These are phyloP conservation scores for Amanita polypyramis DNA, from an alignment of 768 basidiomycete genomes.

Conservation along the genomic window DNA sequence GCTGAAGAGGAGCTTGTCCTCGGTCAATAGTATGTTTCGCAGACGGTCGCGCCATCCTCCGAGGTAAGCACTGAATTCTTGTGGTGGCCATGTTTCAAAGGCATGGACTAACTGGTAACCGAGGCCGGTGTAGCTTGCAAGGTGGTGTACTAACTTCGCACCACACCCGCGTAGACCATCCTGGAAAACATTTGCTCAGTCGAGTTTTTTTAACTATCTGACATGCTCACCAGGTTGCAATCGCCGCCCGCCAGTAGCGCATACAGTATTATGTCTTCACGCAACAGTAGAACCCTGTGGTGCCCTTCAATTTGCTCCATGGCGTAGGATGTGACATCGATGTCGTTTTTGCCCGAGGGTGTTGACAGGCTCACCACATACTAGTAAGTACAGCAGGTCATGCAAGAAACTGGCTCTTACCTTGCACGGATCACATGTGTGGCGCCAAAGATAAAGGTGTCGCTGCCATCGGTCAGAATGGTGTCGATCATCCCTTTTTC, in stretches of 20 bases:
- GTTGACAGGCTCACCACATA: neutral
- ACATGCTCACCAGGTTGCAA: neutral
- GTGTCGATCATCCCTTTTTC: neutral
- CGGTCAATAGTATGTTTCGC: neutral
- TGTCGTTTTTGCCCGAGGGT: neutral
- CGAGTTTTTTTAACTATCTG: neutral
- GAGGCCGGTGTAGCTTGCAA: neutral
- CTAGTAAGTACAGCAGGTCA: neutral
- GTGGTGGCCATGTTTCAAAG: too few species aligned
- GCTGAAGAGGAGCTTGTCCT: neutral
- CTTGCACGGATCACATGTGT: neutral
- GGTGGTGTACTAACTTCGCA: neutral
- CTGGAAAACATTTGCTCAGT: neutral
- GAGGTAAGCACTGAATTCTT: neutral
- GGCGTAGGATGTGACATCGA: neutral
- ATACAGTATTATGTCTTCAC: neutral
- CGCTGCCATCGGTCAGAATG: neutral
- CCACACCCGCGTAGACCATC: neutral
- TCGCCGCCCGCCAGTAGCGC: neutral
- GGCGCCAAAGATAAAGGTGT: conserved; percentile 1
- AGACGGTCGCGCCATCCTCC: neutral
- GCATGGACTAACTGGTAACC: neutral
- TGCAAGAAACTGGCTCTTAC: neutral
- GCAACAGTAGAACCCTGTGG: neutral
- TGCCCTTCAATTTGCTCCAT: neutral